Conservation (phyloP, 352 stramenopile species). For the Phytophthora agathidicida region DNA sequence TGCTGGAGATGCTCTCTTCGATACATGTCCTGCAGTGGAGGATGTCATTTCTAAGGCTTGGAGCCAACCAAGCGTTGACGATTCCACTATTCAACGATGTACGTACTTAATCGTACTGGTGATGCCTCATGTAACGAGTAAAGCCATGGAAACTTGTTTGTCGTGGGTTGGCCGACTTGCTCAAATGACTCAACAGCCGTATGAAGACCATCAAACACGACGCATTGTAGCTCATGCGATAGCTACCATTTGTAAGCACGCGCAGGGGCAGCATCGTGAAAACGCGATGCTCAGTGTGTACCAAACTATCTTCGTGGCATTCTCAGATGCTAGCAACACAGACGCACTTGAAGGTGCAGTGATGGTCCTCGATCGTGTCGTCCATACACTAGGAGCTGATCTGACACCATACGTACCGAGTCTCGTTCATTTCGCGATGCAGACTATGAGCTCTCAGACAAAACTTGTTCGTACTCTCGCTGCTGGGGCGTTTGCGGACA, state of each 20-base stretch:
- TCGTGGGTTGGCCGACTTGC: constrained; percentile 51
- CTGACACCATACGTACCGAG: constrained; percentile 70
- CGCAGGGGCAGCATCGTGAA: constrained; percentile 31
- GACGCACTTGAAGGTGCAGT: constrained; percentile 48
- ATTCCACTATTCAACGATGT: constrained; percentile 51
- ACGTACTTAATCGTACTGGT: constrained; percentile 58
- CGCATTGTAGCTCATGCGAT: constrained; percentile 46
- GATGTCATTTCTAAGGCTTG: constrained; percentile 45
- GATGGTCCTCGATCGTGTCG: constrained; percentile 64
- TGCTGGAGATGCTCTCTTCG: constrained; percentile 40
- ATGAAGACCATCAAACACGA: constrained; percentile 31
- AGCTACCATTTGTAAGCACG: constrained; percentile 51
- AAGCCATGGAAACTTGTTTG: constrained; percentile 39
- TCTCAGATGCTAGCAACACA: constrained; percentile 12
- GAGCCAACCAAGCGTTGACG: constrained; percentile 22
- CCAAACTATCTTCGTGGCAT: constrained; percentile 46
- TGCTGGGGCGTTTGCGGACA: constrained; percentile 68
- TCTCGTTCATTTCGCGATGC: constrained; percentile 74
- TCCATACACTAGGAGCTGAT: constrained; percentile 33
- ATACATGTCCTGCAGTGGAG: constrained; percentile 40
- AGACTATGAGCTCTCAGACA: constrained; percentile 58
- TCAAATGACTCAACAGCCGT: constrained; percentile 31
- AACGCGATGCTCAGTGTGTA: constrained; percentile 62
- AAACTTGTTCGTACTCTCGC: constrained; percentile 50
- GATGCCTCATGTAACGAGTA: constrained; percentile 32